Conservation (phyloP, 768 basidiomycete species). For the Brasilioporus rufonigricans region DNA sequence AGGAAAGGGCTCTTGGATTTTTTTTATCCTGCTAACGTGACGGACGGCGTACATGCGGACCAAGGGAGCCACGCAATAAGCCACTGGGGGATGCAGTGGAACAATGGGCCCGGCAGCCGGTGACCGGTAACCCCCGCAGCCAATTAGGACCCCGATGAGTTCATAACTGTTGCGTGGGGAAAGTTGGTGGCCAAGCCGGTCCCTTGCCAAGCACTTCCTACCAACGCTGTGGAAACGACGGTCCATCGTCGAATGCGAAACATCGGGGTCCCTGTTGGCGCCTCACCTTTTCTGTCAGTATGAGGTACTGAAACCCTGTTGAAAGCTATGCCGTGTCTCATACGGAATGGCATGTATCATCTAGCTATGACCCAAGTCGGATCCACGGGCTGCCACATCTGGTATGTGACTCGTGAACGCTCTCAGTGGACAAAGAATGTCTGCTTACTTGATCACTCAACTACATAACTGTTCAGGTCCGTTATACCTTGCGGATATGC, state of each 20-base stretch:
- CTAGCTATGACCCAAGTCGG: background rate
- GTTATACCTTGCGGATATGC: constrained; percentile 2
- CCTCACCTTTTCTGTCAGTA: background rate
- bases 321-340: background rate
- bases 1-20: background rate
- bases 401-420: background rate
- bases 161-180: background rate
- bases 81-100: constrained; percentile 3
- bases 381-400: background rate
- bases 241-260: background rate
- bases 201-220: background rate
- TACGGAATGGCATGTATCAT: background rate
- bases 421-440: background rate
- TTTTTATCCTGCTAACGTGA: constrained; percentile 18
- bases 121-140: background rate
- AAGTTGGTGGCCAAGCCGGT: background rate
- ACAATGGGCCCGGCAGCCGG: background rate
- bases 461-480: constrained; percentile 4
- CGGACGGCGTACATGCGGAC: constrained; percentile 2
- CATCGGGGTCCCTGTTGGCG: background rate
- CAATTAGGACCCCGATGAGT: background rate
- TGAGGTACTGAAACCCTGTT: background rate
- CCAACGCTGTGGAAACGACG: constrained; percentile 1
- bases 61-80: background rate
- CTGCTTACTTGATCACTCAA: constrained; percentile 5